phyloP scores from a whole-genome alignment of 345 rosid species.

The Camelina hispida region DNA sequence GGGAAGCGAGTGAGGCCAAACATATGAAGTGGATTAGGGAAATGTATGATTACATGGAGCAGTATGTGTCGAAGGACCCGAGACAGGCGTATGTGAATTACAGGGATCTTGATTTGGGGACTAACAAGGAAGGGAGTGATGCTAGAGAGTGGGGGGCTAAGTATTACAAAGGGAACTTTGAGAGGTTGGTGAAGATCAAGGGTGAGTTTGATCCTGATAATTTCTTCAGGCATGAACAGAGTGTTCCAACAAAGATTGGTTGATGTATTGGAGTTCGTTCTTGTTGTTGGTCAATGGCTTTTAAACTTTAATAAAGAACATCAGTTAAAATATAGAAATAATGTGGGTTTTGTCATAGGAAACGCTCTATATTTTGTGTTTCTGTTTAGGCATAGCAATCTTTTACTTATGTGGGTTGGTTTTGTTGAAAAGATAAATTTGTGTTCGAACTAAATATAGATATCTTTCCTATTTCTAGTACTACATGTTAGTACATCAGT shows the following conservation, averaged over 20 bases:
- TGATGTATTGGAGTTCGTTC: not conserved
- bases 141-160: slow-evolving; percentile 59
- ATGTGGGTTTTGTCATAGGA: slow-evolving; percentile 19
- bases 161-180: slow-evolving; percentile 60
- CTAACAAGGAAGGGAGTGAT: slow-evolving; percentile 37
- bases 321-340: not conserved
- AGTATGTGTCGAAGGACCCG: slow-evolving; percentile 41
- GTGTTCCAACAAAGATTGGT: slow-evolving; percentile 52
- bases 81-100: slow-evolving; percentile 44
- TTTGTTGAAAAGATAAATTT: not conserved
- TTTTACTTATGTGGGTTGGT: not conserved
- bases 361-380: not conserved
- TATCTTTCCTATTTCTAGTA: not conserved
- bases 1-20: slow-evolving; percentile 30
- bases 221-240: slow-evolving; percentile 66
- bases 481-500: not conserved
- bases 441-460: not conserved
- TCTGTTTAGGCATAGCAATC: not conserved
- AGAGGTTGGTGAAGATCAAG: slow-evolving; percentile 55
- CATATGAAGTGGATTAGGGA: slow-evolving; percentile 48
- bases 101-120: slow-evolving; percentile 47
- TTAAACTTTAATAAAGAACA: not conserved
- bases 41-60: slow-evolving; percentile 44
- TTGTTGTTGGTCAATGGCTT: not conserved
- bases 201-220: slow-evolving; percentile 59